Evolutionary conservation across 1,284 basidiomycete genomes (phyloP), one percentile per base, ranked within the genome.

Genomic region (Leucoagaricus sp.): DNA sequence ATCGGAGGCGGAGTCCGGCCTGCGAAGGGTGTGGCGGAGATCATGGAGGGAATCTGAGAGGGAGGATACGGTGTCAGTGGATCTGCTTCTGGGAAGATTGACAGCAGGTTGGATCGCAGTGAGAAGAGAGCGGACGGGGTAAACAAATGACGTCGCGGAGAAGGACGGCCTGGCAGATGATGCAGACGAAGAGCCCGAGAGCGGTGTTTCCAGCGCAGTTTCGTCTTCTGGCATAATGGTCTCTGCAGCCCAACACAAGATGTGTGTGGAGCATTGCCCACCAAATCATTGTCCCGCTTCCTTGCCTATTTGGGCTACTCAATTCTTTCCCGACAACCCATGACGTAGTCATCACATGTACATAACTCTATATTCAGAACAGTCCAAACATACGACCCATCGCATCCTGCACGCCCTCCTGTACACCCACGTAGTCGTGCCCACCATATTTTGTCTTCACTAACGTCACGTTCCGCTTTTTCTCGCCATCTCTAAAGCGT

Each of bases 341-440:
- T 40, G 17, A 51, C 49, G 36, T 41, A 26, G n/a, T 4, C 23
- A 25, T 19, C 38, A 38, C 25, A 34, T 51, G 26, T 28, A 48
- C 29, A 26, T 41, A 13, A 34, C 13, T 46, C 28, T 26, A 31
- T 7, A 40, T 36, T 59, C 53, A 59, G 21, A 59, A 58, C 15
- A 70, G 51, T 19, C 63, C 67, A 68, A 87, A 88, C n/a, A 74
- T 72, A 25, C 66, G 75, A 40, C 81, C 77, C 48, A 93, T 85
- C 33, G 85, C 72, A 67, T 91, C 89, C 60, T 91, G 84, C 23
- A 91, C 77, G 1, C 87, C 88, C 61, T 92, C 89, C 61, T 87
- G 80, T 5, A 81, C 66, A 4, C 84, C 87, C n/a, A 92, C 65
- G 54, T 77, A 74, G 59, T 86, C 80, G 63, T 93, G 90, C 1